Conservation (phyloP, 495 filamentous ascomycete genomes). For the Tuber magnatum region DNA sequence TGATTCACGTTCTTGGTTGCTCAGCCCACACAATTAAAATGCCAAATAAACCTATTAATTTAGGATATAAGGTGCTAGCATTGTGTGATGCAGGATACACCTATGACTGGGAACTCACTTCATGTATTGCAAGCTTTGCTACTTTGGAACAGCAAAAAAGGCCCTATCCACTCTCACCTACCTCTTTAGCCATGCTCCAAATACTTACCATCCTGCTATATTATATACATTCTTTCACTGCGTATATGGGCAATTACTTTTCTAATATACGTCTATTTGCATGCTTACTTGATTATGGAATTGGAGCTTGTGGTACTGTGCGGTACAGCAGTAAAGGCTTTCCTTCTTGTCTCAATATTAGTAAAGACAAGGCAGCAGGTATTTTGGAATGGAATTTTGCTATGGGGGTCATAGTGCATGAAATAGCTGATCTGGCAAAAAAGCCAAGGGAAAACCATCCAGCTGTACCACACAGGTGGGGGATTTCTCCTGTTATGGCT, state of each 20-base stretch:
- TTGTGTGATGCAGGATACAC: conserved; percentile 4
- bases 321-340: conserved; percentile 2
- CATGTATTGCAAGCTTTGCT: background rate
- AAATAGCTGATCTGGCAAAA: background rate
- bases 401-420: background rate
- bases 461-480: background rate
- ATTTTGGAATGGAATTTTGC: background rate
- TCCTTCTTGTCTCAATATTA: conserved; percentile 10
- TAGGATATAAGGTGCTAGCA: conserved; percentile 16
- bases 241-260: background rate
- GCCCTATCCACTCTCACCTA: background rate
- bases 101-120: background rate
- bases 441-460: background rate
- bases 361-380: conserved; percentile 4
- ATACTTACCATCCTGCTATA: background rate
- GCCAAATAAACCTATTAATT: conserved; percentile 15
- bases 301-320: background rate
- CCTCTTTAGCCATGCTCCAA: background rate
- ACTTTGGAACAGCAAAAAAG: background rate
- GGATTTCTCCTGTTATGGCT: background rate
- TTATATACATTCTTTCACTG: background rate
- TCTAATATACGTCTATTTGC: background rate
- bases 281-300: background rate
- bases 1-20: conserved; percentile 15
- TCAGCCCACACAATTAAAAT: conserved; percentile 16